phyloP scores from a whole-genome alignment of 352 stramenopile species.

The Peronospora farinosa region DNA sequence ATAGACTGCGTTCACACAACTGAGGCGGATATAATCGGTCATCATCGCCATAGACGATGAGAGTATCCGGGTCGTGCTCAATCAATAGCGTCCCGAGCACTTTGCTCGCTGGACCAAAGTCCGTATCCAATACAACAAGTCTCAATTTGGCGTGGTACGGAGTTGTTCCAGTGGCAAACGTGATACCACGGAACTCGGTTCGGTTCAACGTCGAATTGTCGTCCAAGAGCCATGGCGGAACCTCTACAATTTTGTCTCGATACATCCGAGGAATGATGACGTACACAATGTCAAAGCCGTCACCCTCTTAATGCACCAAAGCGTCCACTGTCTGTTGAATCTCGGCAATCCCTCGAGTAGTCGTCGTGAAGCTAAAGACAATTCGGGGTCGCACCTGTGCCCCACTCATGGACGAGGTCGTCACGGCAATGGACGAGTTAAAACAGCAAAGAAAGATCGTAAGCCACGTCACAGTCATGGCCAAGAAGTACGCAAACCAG shows the following conservation, averaged over 20 bases:
- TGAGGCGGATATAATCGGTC: constrained; percentile 38
- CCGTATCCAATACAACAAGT: constrained; percentile 41
- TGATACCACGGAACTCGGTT: constrained; percentile 29
- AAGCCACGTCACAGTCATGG: constrained; percentile 31
- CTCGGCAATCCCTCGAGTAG: constrained; percentile 25
- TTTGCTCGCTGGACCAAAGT: constrained; percentile 53
- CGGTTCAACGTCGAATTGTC: constrained; percentile 13
- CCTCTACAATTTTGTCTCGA: constrained; percentile 26
- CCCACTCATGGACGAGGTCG: constrained; percentile 14
- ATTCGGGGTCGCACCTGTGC: constrained; percentile 29
- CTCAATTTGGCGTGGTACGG: constrained; percentile 31
- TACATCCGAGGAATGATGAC: constrained; percentile 43
- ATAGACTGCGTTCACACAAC: constrained; percentile 32
- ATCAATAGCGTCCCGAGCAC: constrained; percentile 43
- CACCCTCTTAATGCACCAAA: constrained; percentile 32
- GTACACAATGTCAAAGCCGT: constrained; percentile 46
- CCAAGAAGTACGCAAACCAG: constrained; percentile 27
- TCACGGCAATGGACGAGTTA: constrained; percentile 24
- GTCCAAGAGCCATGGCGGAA: constrained; percentile 38
- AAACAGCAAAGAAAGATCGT: constrained; percentile 36
- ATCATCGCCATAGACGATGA: constrained; percentile 59
- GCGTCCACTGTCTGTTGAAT: constrained; percentile 37
- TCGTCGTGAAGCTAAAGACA: constrained; percentile 61
- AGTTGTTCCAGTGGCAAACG: constrained; percentile 31
- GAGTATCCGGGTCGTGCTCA: constrained; percentile 47